A percentile compares a stretch with the other conserved stretches of the same genome.
phyloP scores from a whole-genome alignment of 2,329 filamentous ascomycete species.

The Pseudocercospora eumusae region DNA sequence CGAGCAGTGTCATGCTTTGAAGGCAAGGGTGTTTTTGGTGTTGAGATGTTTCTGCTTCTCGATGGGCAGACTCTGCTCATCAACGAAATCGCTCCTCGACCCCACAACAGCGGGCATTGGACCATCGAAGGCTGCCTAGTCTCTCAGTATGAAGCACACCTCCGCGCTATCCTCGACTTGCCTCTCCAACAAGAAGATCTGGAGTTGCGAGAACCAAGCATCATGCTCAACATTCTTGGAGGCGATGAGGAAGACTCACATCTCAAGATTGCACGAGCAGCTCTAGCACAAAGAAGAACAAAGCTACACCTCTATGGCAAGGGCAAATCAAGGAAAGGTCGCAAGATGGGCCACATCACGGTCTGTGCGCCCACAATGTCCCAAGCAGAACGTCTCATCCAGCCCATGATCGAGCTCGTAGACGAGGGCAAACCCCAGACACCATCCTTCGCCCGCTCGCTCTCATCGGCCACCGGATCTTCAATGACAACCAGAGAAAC shows the following conservation, averaged over 20 bases:
- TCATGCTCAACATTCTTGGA: constrained; percentile 81
- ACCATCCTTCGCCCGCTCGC: constrained; percentile 41
- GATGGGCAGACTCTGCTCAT: constrained; percentile 68
- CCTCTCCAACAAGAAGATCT: constrained; percentile 57
- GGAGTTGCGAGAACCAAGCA: constrained; percentile 60
- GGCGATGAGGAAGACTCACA: constrained; percentile 68
- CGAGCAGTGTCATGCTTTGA: constrained; percentile 77
- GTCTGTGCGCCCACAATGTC: constrained; percentile 69
- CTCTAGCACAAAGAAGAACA: constrained; percentile 58
- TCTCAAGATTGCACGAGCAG: constrained; percentile 57
- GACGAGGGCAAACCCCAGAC: constrained; percentile 57
- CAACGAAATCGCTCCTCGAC: constrained; percentile 82
- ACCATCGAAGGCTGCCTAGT: constrained; percentile 89
- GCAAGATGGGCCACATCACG: constrained; percentile 96
- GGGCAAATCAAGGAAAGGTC: constrained; percentile 74
- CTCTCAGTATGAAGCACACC: constrained; percentile 89
- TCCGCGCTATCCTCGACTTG: constrained; percentile 75
- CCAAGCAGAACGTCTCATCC: constrained; percentile 66
- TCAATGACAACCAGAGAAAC: constrained; percentile 16
- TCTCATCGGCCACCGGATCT: constrained; percentile 16
- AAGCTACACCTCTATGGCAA: constrained; percentile 91
- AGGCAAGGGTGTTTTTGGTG: constrained; percentile 91
- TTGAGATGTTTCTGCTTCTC: constrained; percentile 87
- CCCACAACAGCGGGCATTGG: constrained; percentile 92
- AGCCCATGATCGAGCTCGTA: constrained; percentile 67